phyloP scores from a whole-genome alignment of 257 asterid genomes.

The Haberlea rhodopensis region DNA sequence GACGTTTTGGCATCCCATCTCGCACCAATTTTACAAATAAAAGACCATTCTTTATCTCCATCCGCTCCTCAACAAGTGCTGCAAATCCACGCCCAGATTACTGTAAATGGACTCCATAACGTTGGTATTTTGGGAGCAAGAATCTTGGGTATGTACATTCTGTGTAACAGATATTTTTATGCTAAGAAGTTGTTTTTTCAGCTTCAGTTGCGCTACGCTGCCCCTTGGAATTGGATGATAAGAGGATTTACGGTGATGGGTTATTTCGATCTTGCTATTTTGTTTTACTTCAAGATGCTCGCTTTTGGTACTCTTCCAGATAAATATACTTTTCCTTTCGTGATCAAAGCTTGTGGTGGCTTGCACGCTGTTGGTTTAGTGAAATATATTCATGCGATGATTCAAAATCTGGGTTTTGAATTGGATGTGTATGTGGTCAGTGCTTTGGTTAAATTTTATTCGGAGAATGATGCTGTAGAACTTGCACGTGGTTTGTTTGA shows the following conservation, averaged over 20 bases:
- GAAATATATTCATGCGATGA: slow-evolving; percentile 46
- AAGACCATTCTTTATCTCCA: slow-evolving; percentile 28
- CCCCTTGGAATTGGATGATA: slow-evolving; percentile 99
- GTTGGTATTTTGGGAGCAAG: slow-evolving; percentile 71
- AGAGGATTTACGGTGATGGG: slow-evolving; percentile 73
- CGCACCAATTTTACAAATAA: slow-evolving; percentile 50
- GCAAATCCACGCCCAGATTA: slow-evolving; percentile 74
- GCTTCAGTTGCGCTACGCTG: slow-evolving; percentile 72
- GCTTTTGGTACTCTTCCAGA: slow-evolving; percentile 75
- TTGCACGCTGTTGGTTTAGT: slow-evolving; percentile 49
- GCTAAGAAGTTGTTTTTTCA: slow-evolving; percentile 64
- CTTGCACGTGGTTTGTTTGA: slow-evolving; percentile 67
- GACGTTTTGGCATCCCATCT: slow-evolving; percentile 63
- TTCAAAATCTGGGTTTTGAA: slow-evolving; percentile 54
- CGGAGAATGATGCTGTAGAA: slow-evolving; percentile 56
- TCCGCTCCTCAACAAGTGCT: slow-evolving; percentile 36
- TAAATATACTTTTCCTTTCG: slow-evolving; percentile 82
- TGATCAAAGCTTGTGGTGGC: slow-evolving; percentile 78
- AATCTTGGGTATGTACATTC: slow-evolving; percentile 69
- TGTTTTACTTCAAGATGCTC: slow-evolving; percentile 81
- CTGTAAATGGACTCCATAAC: slow-evolving; percentile 62
- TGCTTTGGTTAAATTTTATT: slow-evolving; percentile 71
- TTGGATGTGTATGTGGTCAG: slow-evolving; percentile 76
- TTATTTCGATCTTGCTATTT: slow-evolving; percentile 47
- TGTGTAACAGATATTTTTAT: slow-evolving; percentile 42